Base-by-base conservation (phyloP, 2,329 filamentous ascomycete species). In the Coleophoma eucalyptorum region DNA sequence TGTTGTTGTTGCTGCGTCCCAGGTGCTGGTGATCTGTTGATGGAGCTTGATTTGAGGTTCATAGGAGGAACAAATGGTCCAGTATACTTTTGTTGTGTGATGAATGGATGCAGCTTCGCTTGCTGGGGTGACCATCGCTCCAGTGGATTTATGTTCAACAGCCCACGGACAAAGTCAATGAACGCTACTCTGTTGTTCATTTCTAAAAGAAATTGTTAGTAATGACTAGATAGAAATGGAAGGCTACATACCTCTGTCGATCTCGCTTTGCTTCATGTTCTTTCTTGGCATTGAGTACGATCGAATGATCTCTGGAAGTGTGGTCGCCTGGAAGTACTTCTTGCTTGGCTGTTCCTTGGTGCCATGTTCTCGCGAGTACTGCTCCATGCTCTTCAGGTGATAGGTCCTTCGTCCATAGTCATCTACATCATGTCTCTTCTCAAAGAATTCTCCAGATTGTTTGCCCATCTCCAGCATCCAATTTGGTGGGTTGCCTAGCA, bases 391-490 rank as follows among this genome's bases (percentile, higher is more conserved):
- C 76, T 99, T 99, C 37, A 99, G 76, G 49, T 93, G 84, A 67
- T 96, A 97, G 6, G 86, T 92, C 62, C 91, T 87, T 58, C 94
- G 83, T 37, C 93, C 93, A 64, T 90, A 99, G 65, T 99, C 94
- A 65, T 99, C 94, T 57, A 86, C 83, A 13, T 79, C 78, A 47
- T 84, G 79, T 35, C 81, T 74, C 72, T 97, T 97, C 70, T 99
- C 93, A 63, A 96, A 99, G 68, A 99, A 99, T 62, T 97, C 92
- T 42, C 90, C 90, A 1, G 93, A 90, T 69, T 99, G 94, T 71
- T 99, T 99, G 62, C 94, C 94, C 81, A 96, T 95, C 67, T 99
- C 94, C 50, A 99, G 81, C 94, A 99, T 99, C 94, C 94, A 99
- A 57, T 91, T 95, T 35, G 91, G 93, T 2, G 94, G 93, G 58